A percentile compares a stretch with the other conserved stretches of the same genome.
These are phyloP conservation scores for Neolecta irregularis DNA, from an alignment of 1,139 yeast genomes.

Conservation along the genomic window DNA sequence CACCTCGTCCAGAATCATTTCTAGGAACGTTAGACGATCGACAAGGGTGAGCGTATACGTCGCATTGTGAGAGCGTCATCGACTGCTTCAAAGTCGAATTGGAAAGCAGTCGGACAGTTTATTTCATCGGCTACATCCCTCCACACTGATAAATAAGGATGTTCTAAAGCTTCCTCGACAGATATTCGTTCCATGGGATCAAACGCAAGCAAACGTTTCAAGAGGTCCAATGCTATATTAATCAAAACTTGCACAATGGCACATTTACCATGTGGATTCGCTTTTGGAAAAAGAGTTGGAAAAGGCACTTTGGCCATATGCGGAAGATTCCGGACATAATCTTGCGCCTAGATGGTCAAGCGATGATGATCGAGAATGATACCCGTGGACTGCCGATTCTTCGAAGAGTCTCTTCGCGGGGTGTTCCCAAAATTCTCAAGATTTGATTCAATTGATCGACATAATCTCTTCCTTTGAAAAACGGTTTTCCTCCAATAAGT, in stretches of 20 bases:
- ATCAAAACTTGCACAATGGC: background rate
- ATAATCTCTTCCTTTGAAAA: slow-evolving; percentile 87
- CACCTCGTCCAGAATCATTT: slow-evolving; percentile 72
- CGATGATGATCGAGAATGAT: background rate
- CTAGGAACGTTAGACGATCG: slow-evolving; percentile 4
- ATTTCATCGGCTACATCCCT: slow-evolving; percentile 96
- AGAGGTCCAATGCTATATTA: slow-evolving; percentile 56
- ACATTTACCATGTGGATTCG: slow-evolving; percentile 38
- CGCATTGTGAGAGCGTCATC: slow-evolving; percentile 69
- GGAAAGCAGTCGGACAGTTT: slow-evolving; percentile 65
- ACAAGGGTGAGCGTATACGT: slow-evolving; percentile 15
- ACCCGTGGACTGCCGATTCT: slow-evolving; percentile 55
- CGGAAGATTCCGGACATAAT: slow-evolving; percentile 77
- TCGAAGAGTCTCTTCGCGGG: slow-evolving; percentile 64
- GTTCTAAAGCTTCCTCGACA: slow-evolving; percentile 76
- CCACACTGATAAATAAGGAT: slow-evolving; percentile 84
- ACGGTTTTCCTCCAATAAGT: slow-evolving; percentile 76
- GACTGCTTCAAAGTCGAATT: slow-evolving; percentile 75
- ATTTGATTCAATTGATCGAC: slow-evolving; percentile 91
- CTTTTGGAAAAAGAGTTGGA: slow-evolving; percentile 55
- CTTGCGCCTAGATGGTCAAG: slow-evolving; percentile 41
- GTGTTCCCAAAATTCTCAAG: slow-evolving; percentile 74
- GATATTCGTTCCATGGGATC: slow-evolving; percentile 80
- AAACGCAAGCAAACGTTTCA: slow-evolving; percentile 67
- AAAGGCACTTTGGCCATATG: slow-evolving; percentile 73